Evolutionary conservation across 2,329 filamentous ascomycete species (phyloP).

Genomic region (Phyllosticta citrichinensis): DNA sequence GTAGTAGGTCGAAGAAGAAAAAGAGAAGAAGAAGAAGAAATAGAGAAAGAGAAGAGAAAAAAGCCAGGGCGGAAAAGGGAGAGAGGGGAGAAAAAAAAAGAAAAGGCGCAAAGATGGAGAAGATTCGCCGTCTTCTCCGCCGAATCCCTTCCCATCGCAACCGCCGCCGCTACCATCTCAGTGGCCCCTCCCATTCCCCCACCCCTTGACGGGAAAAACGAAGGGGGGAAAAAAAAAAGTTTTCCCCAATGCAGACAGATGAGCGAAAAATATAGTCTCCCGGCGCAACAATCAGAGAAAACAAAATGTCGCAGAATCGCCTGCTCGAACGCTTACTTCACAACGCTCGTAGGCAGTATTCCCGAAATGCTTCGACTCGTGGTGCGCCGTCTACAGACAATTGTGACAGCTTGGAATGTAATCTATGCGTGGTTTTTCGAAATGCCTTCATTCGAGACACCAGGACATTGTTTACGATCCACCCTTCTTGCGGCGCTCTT

Average conservation of each 20-base stretch:
- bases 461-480: conserved; percentile 11
- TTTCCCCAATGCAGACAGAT: not conserved
- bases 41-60: not conserved
- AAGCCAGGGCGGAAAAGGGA: not conserved
- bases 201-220: not conserved
- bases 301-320: not conserved
- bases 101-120: not conserved
- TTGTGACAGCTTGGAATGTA: not conserved
- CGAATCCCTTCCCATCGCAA: not conserved
- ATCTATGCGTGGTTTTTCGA: not conserved
- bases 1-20: no score
- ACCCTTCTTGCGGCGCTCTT: conserved; percentile 53
- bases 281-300: not conserved
- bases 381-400: not conserved
- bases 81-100: not conserved
- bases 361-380: not conserved
- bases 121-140: no score
- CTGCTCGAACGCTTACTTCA: not conserved
- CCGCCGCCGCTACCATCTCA: no score
- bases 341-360: not conserved
- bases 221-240: not conserved
- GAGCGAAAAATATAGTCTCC: not conserved
- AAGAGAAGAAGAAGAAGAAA: no score
- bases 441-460: not conserved
- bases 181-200: no score